Evolutionary conservation across 768 basidiomycete species (phyloP), one percentile per base, ranked within the genome.

Genomic region (Rhodotorula taiwanensis): DNA sequence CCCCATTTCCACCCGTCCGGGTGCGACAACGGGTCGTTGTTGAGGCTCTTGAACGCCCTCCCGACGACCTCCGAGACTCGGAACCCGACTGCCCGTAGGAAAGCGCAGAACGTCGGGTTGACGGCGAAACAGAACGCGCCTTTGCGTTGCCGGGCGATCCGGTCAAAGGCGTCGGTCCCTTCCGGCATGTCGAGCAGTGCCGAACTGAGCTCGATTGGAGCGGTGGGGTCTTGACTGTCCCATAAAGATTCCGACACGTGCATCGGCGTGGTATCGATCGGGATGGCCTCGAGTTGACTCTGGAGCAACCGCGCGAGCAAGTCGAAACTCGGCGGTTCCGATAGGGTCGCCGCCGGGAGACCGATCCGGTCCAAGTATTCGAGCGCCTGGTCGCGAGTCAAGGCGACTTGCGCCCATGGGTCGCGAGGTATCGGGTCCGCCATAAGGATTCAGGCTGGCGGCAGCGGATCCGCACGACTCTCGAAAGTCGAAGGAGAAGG

Each of bases 1-100:
- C 63, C 63, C 67, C 67, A 69, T 27, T 62, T 57, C 47, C 50
- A 69, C 9, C 67, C 67, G 42, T 61, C 58, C 5, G 41, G 14
- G 11, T 62, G 60, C 27, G 57, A 59, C 34, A 25, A 10, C 14
- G 67, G 67, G 43, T 69, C 60, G 36, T 69, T 52, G 2, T 59
- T 62, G 28, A 61, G 57, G 10, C n/a, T 23, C 48, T 58, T 58
- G 60, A 58, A 69, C 7, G 58, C 49, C 9, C 67, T 33, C 18
- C 59, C 60, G 23, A 55, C 60, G 20, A 64, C 41, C 50, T 64
- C 63, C 0, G 52, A 55, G 0, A 61, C 56, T 16, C 63, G 49
- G 57, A 61, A 69, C 9, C 60, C 63, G 25, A 69, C 42, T 3
- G 43, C 4, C 18, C 63, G 51, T 3, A 69, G 44, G 23, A 61